Evolutionary conservation across 2,329 filamentous ascomycete species (phyloP).

Genomic region (Fusarium subtropicale): DNA sequence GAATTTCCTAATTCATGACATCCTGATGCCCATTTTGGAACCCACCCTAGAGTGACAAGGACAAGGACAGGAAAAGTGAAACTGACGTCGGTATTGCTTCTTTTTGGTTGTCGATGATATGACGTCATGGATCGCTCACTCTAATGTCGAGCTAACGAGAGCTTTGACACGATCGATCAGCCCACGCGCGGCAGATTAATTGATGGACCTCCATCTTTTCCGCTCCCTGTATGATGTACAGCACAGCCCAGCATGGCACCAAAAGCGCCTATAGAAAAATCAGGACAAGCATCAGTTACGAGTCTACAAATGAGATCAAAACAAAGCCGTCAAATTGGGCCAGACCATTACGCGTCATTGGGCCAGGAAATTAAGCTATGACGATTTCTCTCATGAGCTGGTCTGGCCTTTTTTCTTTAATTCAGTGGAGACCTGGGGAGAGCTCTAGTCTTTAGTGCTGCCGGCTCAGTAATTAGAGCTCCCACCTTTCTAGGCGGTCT

Average conservation of each 20-base stretch:
- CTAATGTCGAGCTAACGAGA: slow-evolving; percentile 27
- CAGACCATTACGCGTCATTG: slow-evolving; percentile 35
- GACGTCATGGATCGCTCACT: slow-evolving; percentile 47
- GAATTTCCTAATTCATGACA: slow-evolving; percentile 35
- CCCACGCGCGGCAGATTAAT: slow-evolving; percentile 17
- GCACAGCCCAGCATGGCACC: not conserved
- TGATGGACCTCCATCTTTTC: not conserved
- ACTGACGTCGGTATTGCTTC: slow-evolving; percentile 33
- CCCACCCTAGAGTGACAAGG: not conserved
- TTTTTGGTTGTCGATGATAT: slow-evolving; percentile 13
- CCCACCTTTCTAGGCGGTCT: slow-evolving; percentile 4
- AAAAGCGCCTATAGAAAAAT: slow-evolving; percentile 12
- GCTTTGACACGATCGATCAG: slow-evolving; percentile 38
- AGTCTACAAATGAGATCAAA: slow-evolving; percentile 8
- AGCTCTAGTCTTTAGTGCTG: slow-evolving; percentile 11
- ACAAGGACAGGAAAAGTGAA: not conserved
- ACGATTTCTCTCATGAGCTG: slow-evolving; percentile 25
- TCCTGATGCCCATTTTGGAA: slow-evolving; percentile 29
- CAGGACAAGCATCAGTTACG: slow-evolving; percentile 24
- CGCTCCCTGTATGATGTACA: not conserved
- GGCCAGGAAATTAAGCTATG: slow-evolving; percentile 18
- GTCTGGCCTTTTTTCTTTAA: slow-evolving; percentile 4
- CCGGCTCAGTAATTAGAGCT: slow-evolving; percentile 14
- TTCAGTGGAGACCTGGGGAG: slow-evolving; percentile 35
- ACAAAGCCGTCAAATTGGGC: slow-evolving; percentile 19